These are phyloP conservation scores for Dactylellina drechsleri DNA, from an alignment of 2,329 filamentous ascomycete genomes.

Conservation along the genomic window DNA sequence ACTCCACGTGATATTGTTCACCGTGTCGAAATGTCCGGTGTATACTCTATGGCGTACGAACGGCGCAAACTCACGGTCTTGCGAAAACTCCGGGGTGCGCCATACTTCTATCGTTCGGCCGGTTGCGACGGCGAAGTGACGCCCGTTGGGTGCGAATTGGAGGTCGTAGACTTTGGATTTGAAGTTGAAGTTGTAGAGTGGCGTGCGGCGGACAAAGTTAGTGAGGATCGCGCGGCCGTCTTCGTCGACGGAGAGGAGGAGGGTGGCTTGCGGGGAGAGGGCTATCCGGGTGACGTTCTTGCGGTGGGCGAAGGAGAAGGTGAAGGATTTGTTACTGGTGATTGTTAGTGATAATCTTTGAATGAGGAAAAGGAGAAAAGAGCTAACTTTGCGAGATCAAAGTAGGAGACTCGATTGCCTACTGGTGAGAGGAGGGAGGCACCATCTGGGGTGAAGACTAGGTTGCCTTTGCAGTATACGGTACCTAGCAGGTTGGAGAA, in stretches of 20 bases:
- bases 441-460: slow-evolving; percentile 95
- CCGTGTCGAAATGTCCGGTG: slow-evolving; percentile 85
- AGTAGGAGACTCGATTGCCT: slow-evolving; percentile 93
- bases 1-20: slow-evolving; percentile 92
- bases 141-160: slow-evolving; percentile 88
- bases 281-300: slow-evolving; percentile 91
- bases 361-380: not conserved
- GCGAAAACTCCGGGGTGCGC: slow-evolving; percentile 85
- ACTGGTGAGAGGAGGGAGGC: slow-evolving; percentile 95
- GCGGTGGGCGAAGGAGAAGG: slow-evolving; percentile 88
- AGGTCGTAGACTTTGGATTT: slow-evolving; percentile 82
- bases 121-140: slow-evolving; percentile 87
- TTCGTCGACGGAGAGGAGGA: slow-evolving; percentile 92
- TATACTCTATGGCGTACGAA: slow-evolving; percentile 90
- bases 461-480: slow-evolving; percentile 97
- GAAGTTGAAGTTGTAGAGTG: slow-evolving; percentile 96
- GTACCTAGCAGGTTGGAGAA: slow-evolving; percentile 98
- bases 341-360: not conserved
- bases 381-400: slow-evolving; percentile 90
- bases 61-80: slow-evolving; percentile 91
- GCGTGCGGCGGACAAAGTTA: slow-evolving; percentile 84
- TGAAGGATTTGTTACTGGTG: slow-evolving; percentile 83
- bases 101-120: slow-evolving; percentile 92
- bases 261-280: slow-evolving; percentile 87
- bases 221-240: slow-evolving; percentile 93